These are phyloP conservation scores for Eimeria maxima DNA, from an alignment of 169 alveolate genomes.

Conservation along the genomic window DNA sequence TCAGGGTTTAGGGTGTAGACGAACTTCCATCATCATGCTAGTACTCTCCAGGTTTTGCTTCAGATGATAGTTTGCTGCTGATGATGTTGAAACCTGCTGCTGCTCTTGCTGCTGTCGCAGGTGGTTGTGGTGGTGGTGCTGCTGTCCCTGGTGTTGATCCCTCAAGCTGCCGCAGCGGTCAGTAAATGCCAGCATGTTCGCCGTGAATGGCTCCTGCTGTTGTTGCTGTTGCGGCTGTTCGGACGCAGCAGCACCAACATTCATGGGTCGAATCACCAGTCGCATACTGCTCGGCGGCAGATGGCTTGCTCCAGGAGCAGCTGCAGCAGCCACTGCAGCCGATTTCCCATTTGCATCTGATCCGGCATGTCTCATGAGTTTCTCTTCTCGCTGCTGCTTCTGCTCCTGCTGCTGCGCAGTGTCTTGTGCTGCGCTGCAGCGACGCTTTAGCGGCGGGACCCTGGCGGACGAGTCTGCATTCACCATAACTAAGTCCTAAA, in stretches of 20 bases:
- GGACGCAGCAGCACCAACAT: conserved; percentile 2
- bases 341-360: background rate
- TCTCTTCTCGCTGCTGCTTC: background rate
- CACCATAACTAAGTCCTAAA: background rate
- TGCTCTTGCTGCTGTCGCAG: background rate
- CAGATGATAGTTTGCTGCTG: background rate
- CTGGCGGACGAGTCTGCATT: background rate
- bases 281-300: background rate
- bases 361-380: background rate
- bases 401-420: conserved; percentile 7
- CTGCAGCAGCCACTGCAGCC: background rate
- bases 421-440: conserved; percentile 25
- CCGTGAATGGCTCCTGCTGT: background rate
- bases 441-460: conserved; percentile 37
- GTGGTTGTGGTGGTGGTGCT: background rate
- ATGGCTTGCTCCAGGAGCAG: background rate
- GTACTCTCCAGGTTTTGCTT: conserved; percentile 17
- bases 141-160: background rate
- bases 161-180: background rate
- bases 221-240: background rate
- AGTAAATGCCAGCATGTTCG: background rate
- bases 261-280: conserved; percentile 20
- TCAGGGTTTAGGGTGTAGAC: background rate
- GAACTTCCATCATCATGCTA: conserved; percentile 33
- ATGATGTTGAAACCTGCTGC: background rate